Evolutionary conservation across 129 eudicot species (phyloP), one percentile per base, ranked within the genome.

Genomic region (Arctium minus): DNA sequence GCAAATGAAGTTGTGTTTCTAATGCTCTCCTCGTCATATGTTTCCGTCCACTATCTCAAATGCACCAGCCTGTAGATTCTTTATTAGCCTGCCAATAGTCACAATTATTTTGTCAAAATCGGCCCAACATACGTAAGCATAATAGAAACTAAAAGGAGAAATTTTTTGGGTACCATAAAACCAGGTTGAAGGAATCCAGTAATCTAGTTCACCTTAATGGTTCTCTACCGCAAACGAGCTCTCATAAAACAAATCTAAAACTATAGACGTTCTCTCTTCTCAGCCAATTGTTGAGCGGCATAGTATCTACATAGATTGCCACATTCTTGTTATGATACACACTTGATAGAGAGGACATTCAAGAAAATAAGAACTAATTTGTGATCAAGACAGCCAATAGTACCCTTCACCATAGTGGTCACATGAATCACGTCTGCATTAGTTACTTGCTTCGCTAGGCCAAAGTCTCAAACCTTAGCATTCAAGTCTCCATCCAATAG

Each of bases 331-430:
- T 72, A 78, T 17, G 15, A 0, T 31, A 71, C 77, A 77, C 67
- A 50, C 40, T 44, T 77, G 79, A 71, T 22, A 33, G 17, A 56
- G 12, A 78, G 22, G 75, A 46, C 36, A 32, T 72, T 40, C 38
- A 15, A 78, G 17, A 38, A 35, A 73, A 29, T 3, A 65, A 8
- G 73, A 78, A 62, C 94, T 80, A 84, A 95, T 97, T 95, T 97
- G 0, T 97, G 98, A 74, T 95, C 98, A 70, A 95, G 93, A 86
- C 91, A 95, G 50, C 98, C 98, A 72, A 97, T 94, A 62, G 97
- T 92, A 81, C 97, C 97, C 86, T 92, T 92, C 73, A 92, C 97
- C 85, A 87, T 83, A 69, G 97, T 91, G 77, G 97, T 95, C 44
- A 95, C 93, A 78, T 92, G 98, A 50, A 93, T 85, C 67, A 86